Base-by-base conservation (phyloP, 208 protist genomes). In the Trypanosoma cruzi region DNA sequence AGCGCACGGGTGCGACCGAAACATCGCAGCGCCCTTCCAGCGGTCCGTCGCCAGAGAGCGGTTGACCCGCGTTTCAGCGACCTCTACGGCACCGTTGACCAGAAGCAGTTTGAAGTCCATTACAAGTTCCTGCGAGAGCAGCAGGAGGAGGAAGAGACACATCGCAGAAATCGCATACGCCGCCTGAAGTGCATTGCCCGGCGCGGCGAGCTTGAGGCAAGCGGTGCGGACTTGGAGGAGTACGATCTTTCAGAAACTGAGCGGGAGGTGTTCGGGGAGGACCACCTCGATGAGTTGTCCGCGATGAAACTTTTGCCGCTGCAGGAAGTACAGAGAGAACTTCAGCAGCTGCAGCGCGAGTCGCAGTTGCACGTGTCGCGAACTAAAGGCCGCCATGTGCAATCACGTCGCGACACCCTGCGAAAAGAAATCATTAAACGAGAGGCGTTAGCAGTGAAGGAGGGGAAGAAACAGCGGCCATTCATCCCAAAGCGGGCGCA, bases 201-300 rank as follows among this genome's bases (percentile, higher is more conserved):
- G 31, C 91, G 91, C 40, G 64, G 79, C 60, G 82, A 89, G 75
- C 70, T 90, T 42, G 88, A 96, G 73, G 69, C 82, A 20, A 31
- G 8, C n/a, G 88, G 81, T 10, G 86, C 81, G 40, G 83, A 92
- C 64, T 54, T 89, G 10, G 86, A 85, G 6, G 86, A 95, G 71
- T 92, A 93, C 75, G 87, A 95, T 68, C 61, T 92, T 20, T 90
- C 87, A n/a, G 86, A 93, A 28, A 77, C 77, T 37, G 88, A 96
- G 73, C 75, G 81, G 29, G 86, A 94, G 22, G 75, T 86, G 18
- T 94, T 94, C 66, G 86, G 85, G n/a, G 77, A 77, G 34, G 88
- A 93, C 31, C 77, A 89, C 55, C 73, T 70, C 36, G 77, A 81
- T 18, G 91, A 96, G 46, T 60, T 92, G 32, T 57, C 60, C 0